Evolutionary conservation across 176 grass and related monocot species (phyloP), one percentile per base, ranked within the genome.

Genomic region (Rhipidocladum racemiflorum): DNA sequence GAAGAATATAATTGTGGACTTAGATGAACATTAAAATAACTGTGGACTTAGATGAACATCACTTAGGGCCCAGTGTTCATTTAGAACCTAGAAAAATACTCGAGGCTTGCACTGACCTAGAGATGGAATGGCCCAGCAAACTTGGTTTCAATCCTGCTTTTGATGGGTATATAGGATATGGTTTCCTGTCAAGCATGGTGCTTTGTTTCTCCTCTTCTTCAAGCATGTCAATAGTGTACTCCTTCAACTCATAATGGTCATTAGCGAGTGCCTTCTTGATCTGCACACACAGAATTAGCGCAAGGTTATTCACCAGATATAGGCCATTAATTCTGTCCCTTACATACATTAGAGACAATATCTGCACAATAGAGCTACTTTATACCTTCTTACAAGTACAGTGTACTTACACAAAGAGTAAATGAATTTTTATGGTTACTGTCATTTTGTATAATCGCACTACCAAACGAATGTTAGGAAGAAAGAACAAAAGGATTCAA

Each of bases 131-230:
- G 46, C 64, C 64, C 69, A 97, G 83, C 13, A 83, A 81, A 44
- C 81, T 59, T 42, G 86, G 90, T 65, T 94, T 91, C 24, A 97
- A 61, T 69, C 92, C 86, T 5, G 81, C 81, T 97, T 94, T 97
- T 78, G 95, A 94, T 61, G 95, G 90, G 82, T 97, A 94, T 59
- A 97, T 74, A 63, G 95, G 92, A 87, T 88, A 92, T 83, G 90
- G 95, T 77, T 88, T 94, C 81, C 81, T 90, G 45, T 94, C 88
- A 76, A 81, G 48, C 72, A 89, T 85, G 83, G 71, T 84, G 80
- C 75, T 42, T 55, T 44, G 61, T 59, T 96, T 65, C 81, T 89
- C 91, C 25, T 89, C 84, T 87, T 90, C 77, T 85, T 85, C 86
- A 81, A 92, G 45, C 53, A 76, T 84, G 53, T 91, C 95, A 77